Evolutionary conservation across 352 stramenopile species (phyloP).

Genomic region (Phytophthora crassamura): DNA sequence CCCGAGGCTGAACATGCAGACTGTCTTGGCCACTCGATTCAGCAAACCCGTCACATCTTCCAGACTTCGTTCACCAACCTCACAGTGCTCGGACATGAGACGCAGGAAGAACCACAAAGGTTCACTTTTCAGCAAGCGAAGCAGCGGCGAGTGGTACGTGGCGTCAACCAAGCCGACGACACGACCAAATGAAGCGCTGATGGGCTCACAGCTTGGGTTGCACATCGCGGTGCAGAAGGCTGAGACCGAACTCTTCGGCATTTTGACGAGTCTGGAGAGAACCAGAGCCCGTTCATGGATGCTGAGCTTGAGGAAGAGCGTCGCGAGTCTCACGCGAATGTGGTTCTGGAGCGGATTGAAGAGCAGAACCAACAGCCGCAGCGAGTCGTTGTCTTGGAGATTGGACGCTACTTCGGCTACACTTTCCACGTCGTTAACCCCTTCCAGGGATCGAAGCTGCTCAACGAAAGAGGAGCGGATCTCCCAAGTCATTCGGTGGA

Average conservation of each 20-base stretch:
- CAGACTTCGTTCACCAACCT: slow-evolving; percentile 1
- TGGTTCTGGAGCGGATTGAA: slow-evolving; percentile 48
- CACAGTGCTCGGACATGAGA: slow-evolving; percentile 39
- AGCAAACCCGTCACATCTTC: slow-evolving; percentile 25
- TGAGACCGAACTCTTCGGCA: slow-evolving; percentile 52
- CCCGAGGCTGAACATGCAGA: slow-evolving; percentile 44
- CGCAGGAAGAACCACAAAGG: slow-evolving; percentile 61
- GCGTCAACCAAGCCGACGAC: slow-evolving; percentile 51
- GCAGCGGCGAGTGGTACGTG: slow-evolving; percentile 47
- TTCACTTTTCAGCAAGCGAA: slow-evolving; percentile 44
- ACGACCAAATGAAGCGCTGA: slow-evolving; percentile 50
- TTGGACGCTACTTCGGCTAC: slow-evolving; percentile 43
- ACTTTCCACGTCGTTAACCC: slow-evolving; percentile 38
- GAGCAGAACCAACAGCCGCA: slow-evolving; percentile 50
- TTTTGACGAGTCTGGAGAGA: slow-evolving; percentile 40
- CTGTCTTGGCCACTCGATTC: slow-evolving; percentile 52
- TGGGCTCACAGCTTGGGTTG: slow-evolving; percentile 23
- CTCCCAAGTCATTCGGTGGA: slow-evolving; percentile 59
- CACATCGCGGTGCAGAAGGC: slow-evolving; percentile 46
- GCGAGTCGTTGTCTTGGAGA: slow-evolving; percentile 41
- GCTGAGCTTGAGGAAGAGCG: slow-evolving; percentile 41
- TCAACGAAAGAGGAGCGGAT: slow-evolving; percentile 65
- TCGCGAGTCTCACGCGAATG: slow-evolving; percentile 45
- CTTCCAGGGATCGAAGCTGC: slow-evolving; percentile 63
- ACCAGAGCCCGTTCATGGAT: slow-evolving; percentile 30